Evolutionary conservation across 2,329 filamentous ascomycete species (phyloP), one percentile per base, ranked within the genome.

Genomic region (Aschersonia sp.): DNA sequence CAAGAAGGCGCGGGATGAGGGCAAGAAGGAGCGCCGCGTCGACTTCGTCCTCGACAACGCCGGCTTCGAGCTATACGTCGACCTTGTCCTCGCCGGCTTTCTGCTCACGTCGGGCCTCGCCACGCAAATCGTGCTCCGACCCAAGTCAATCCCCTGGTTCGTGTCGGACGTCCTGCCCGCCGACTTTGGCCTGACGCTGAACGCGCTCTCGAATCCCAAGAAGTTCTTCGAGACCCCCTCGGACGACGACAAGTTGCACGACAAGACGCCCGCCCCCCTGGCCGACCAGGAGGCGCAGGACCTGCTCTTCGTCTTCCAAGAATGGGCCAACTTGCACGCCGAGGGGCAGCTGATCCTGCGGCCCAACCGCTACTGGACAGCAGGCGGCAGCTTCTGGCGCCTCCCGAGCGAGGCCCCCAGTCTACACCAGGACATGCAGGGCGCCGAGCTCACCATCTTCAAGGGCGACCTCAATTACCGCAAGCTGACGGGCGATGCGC

Each of bases 391-490:
- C 59, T 98, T 84, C 69, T 97, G 92, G 89, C 77, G 89, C 32
- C 65, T 98, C 50, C 89, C 89, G 0, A 65, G 71, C 10, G 72
- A 78, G 30, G 85, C 80, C 1, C 75, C 78, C 3, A 73, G 76
- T 31, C 68, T 98, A 9, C 75, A 79, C 47, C 75, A 85, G 5
- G 91, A 97, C 59, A 67, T 98, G 48, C 83, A 89, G 69, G 68
- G 79, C 51, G 86, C 85, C 54, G 86, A 95, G 63, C 72, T 98
- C 20, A 87, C 95, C 9, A 80, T 98, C 48, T 97, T 97, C 73
- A 98, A 98, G 72, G 92, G 92, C 3, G 92, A 98, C 61, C 64
- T 98, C 56, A 98, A 98, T 68, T 98, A 97, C 65, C 75, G 92
- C 51, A 98, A 98, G 65, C 65, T 98, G 54, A 89, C 84, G 31